phyloP scores from a whole-genome alignment of 495 filamentous ascomycete genomes.

The Gamarada debralockiae region DNA sequence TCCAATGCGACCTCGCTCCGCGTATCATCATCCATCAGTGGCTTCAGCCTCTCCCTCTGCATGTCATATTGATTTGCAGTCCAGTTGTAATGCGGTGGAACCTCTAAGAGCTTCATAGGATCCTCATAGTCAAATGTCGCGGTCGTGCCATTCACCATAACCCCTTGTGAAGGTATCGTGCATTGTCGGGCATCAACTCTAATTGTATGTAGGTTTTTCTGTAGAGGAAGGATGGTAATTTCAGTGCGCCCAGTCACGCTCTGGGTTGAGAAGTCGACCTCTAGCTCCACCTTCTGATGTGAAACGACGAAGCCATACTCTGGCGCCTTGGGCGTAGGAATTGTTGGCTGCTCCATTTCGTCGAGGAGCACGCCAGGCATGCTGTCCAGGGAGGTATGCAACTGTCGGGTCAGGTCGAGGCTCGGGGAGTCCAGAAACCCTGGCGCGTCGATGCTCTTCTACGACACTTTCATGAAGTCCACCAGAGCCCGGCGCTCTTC shows the following conservation, averaged over 20 bases:
- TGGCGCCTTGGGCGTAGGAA: conserved; percentile 22
- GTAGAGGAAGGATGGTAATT: conserved; percentile 70
- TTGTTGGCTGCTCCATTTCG: conserved; percentile 25
- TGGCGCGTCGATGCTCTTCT: conserved; percentile 10
- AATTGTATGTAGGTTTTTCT: conserved; percentile 63
- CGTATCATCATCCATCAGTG: conserved; percentile 50
- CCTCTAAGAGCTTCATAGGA: conserved; percentile 62
- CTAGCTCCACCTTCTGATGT: conserved; percentile 84
- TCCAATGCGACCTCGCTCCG: conserved; percentile 53
- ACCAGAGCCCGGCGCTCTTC: conserved; percentile 1
- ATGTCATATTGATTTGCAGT: conserved; percentile 77
- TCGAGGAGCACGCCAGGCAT: conserved; percentile 32
- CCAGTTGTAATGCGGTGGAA: conserved; percentile 51
- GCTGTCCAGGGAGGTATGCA: background rate
- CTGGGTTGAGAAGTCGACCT: conserved; percentile 76
- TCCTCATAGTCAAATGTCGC: conserved; percentile 64
- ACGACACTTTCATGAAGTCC: conserved; percentile 6
- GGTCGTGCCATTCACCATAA: conserved; percentile 64
- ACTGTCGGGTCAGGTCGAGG: background rate
- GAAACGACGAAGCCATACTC: conserved; percentile 56
- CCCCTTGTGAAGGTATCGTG: conserved; percentile 53
- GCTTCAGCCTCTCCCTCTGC: conserved; percentile 60
- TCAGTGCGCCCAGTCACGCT: conserved; percentile 75
- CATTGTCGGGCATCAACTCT: conserved; percentile 84
- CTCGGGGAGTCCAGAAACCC: conserved; percentile 9